phyloP scores from a whole-genome alignment of 371 early-diverging fungal genomes.

The Polyrhizophydium stewartii region DNA sequence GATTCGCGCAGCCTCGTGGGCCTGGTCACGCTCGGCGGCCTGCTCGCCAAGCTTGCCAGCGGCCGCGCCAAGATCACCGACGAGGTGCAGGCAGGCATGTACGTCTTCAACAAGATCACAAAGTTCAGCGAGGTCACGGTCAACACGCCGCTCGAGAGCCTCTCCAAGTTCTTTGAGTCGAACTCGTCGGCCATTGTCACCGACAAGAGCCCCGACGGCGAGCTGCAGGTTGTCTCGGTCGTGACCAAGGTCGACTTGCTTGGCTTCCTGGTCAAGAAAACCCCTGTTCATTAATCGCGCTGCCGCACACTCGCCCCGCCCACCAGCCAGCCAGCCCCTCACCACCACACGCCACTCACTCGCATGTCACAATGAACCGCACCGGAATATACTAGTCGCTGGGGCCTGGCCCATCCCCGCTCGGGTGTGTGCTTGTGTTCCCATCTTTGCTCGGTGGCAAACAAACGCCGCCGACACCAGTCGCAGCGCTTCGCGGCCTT shows the following conservation, averaged over 20 bases:
- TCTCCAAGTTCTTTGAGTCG: constrained; percentile 87
- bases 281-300: too few relatives aligned
- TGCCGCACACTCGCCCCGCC: too few relatives aligned
- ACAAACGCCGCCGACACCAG: too few relatives aligned
- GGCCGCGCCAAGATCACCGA: constrained; percentile 63
- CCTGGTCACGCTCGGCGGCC: constrained; percentile 79
- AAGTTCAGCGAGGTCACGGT: constrained; percentile 82
- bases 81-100: constrained; percentile 78
- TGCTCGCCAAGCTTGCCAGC: constrained; percentile 76
- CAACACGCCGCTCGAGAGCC: constrained; percentile 73
- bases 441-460: too few relatives aligned
- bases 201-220: constrained; percentile 43
- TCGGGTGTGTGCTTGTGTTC: too few relatives aligned
- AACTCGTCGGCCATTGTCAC: constrained; percentile 89
- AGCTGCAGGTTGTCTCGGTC: constrained; percentile 66
- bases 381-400: too few relatives aligned
- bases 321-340: too few relatives aligned
- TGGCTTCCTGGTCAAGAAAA: constrained; percentile 59
- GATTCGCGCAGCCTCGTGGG: constrained; percentile 63
- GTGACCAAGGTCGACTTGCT: constrained; percentile 91
- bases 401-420: too few relatives aligned
- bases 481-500: too few relatives aligned
- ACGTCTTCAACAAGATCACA: constrained; percentile 66
- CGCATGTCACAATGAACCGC: too few relatives aligned
- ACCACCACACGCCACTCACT: too few relatives aligned